Evolutionary conservation across 352 stramenopile genomes (phyloP), one percentile per base, ranked within the genome.

Genomic region (Lagenidium giganteum): DNA sequence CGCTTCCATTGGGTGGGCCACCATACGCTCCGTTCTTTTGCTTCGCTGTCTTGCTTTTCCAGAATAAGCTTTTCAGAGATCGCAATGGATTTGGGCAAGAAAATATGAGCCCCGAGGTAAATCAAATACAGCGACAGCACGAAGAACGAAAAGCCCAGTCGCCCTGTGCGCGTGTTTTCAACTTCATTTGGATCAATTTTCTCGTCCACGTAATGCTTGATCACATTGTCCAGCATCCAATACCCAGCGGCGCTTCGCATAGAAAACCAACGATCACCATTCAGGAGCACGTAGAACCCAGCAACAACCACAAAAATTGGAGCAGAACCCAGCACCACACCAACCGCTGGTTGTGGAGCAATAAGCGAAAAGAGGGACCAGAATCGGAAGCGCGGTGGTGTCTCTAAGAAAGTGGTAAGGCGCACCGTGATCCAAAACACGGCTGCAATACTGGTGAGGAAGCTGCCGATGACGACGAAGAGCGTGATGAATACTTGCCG

Each of bases 141-240:
- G 5, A 98, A 25, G 41, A 98, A 98, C n/a, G 78, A 84, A 18
- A 98, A 47, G 14, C 95, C 95, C 20, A 95, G 78, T 14, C 95
- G 77, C 27, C 93, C 95, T 42, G 75, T 78, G n/a, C 75, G 56
- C 14, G 75, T 81, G 16, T 57, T 47, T 14, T 30, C 32, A 0
- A 77, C 57, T 9, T 69, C 29, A 38, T 80, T 64, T 16, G 81
- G 81, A 39, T 96, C 68, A 24, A 96, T 68, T 13, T 75, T 70
- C 6, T 55, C 46, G 6, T 95, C 81, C 16, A 87, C 69, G 39
- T 92, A 97, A 54, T 97, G 84, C 13, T 63, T 65, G 46, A 68
- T 53, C 36, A 86, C 51, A 24, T 85, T 74, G 42, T 94, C 62
- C 23, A 87, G 36, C 29, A 85, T 30, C 84, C 78, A 83, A 50